A percentile compares a stretch with the other conserved stretches of the same genome.
Evolutionary conservation across 768 basidiomycete genomes (phyloP).

Genomic region (Rossbeevera mucosa): DNA sequence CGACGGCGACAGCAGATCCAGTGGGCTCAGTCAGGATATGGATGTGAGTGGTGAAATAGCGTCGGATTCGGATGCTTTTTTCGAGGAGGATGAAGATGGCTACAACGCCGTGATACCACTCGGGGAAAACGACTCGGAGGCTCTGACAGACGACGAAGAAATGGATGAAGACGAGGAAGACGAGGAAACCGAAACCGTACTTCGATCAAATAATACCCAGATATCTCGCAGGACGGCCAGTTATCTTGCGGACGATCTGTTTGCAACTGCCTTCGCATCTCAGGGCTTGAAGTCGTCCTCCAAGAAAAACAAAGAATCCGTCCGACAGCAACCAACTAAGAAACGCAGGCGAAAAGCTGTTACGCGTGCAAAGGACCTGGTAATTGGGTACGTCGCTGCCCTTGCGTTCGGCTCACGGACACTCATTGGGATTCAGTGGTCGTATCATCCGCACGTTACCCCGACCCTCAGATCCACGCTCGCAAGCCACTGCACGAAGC

Average conservation of each 20-base stretch:
- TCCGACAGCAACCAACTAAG: slow-evolving; percentile 20
- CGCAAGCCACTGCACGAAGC: slow-evolving; percentile 37
- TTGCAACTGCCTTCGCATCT: slow-evolving; percentile 50
- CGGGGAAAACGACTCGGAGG: slow-evolving; percentile 10
- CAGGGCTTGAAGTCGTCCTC: slow-evolving; percentile 11
- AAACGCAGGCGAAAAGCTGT: slow-evolving; percentile 32
- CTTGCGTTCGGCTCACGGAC: neutral
- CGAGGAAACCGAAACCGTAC: neutral
- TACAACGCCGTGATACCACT: slow-evolving; percentile 9
- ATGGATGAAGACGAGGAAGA: slow-evolving; percentile 17
- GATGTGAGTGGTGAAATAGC: slow-evolving; percentile 2
- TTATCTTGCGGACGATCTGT: slow-evolving; percentile 65
- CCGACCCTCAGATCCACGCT: slow-evolving; percentile 22
- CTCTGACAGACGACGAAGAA: slow-evolving; percentile 17
- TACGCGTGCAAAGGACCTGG: slow-evolving; percentile 42
- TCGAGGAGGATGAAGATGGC: slow-evolving; percentile 15
- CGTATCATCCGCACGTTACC: slow-evolving; percentile 50
- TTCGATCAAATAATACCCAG: neutral
- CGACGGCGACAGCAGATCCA: slow-evolving; percentile 14
- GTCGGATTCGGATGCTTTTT: slow-evolving; percentile 13
- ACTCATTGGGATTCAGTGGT: slow-evolving; percentile 37
- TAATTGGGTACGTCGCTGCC: slow-evolving; percentile 45
- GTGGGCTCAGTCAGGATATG: slow-evolving; percentile 2
- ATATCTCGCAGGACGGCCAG: slow-evolving; percentile 34
- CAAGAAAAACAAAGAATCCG: slow-evolving; percentile 23